These are phyloP conservation scores for Curvularia verruculosa DNA, from an alignment of 2,329 filamentous ascomycete species.

Conservation along the genomic window DNA sequence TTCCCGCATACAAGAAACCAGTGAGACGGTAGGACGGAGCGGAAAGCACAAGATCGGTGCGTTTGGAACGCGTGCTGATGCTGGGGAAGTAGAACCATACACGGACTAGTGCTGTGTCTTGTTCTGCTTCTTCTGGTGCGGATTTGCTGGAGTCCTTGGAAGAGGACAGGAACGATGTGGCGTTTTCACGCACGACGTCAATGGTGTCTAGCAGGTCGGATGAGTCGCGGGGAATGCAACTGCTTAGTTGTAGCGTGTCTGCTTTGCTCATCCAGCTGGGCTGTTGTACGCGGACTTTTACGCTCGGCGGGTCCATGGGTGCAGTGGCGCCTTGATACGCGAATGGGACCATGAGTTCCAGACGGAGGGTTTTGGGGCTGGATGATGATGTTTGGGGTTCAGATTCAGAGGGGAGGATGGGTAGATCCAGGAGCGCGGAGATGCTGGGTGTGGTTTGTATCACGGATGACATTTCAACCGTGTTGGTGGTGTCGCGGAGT, in stretches of 20 bases:
- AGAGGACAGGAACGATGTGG: conserved; percentile 9
- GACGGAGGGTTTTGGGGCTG: conserved; percentile 6
- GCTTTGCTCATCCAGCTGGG: conserved; percentile 34
- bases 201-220: conserved; percentile 33
- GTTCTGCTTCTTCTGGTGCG: too few species aligned
- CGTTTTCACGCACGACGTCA: conserved; percentile 29
- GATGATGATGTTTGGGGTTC: neutral
- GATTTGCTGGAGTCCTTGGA: neutral
- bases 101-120: conserved; percentile 50
- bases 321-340: conserved; percentile 7
- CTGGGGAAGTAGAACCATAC: conserved; percentile 70
- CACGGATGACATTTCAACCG: neutral
- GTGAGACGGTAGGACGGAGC: conserved; percentile 61
- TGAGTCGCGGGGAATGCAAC: conserved; percentile 4
- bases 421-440: conserved; percentile 20
- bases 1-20: conserved; percentile 66
- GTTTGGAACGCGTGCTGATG: conserved; percentile 64
- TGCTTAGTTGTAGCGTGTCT: conserved; percentile 24
- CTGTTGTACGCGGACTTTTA: conserved; percentile 33
- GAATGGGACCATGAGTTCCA: conserved; percentile 33
- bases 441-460: conserved; percentile 15
- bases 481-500: conserved; percentile 12
- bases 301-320: conserved; percentile 26
- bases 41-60: conserved; percentile 62
- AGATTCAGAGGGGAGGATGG: conserved; percentile 6